Evolutionary conservation across 148 eudicot species (phyloP), one percentile per base, ranked within the genome.

Genomic region (Fallopia convolvulus): DNA sequence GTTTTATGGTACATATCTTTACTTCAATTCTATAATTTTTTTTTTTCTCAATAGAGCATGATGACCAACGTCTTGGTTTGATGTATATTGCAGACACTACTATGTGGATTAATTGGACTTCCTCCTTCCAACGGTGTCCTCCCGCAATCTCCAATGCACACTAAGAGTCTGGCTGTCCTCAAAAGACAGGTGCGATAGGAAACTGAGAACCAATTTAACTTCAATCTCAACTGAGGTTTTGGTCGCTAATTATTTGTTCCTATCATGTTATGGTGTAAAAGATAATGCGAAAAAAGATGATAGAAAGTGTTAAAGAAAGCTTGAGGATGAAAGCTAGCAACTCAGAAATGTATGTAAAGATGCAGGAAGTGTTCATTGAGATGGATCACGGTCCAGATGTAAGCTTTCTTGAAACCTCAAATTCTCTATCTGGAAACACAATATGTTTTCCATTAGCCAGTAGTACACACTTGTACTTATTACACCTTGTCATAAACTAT

Each of bases 101-200:
- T 93, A 36, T 91, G 96, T 83, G 98, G 98, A 47, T 89, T 89
- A 82, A 84, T 93, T 77, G 98, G 98, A 71, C 85, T 93, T 5
- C 98, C 98, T 79, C 98, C 98, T 39, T 87, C 89, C 20, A 93
- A 93, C 70, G 98, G 98, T 32, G 96, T 93, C 70, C 87, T 93
- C 58, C 98, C 98, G 21, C 98, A 93, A 74, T 89, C 96, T 72
- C 98, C 98, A 13, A 93, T 93, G 96, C 98, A 93, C 78, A 93
- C 98, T 0, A 87, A 88, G 83, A 93, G 93, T 81, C 92, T 93
- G 81, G 93, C 98, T 14, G 90, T 88, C 66, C 91, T 93, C 46
- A 89, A 83, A 80, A 88, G 85, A 81, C 98, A 90, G 93, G 97
- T 90, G 47, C 70, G 61, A 87, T 80, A 6, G 8, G 41, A 14